phyloP scores from a whole-genome alignment of 495 filamentous ascomycete genomes.

The Hypoxylon fuscum region DNA sequence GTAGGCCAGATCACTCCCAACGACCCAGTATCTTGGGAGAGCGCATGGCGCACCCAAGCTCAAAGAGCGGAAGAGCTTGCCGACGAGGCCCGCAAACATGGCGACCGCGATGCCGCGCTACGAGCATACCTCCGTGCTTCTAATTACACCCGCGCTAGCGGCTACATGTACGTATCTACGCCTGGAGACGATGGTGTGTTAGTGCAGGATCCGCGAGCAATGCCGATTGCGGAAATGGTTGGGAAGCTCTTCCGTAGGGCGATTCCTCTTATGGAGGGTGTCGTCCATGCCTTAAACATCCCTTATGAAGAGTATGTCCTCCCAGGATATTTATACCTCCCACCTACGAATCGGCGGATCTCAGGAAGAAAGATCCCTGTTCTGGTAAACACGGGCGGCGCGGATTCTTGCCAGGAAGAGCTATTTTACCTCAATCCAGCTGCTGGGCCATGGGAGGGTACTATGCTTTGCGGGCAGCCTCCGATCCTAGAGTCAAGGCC shows the following conservation, averaged over 20 bases:
- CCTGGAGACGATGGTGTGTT: too few species aligned
- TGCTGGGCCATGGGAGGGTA: slow-evolving; percentile 55
- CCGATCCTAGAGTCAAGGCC: slow-evolving; percentile 55
- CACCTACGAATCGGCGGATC: slow-evolving; percentile 22
- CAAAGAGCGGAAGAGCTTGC: slow-evolving; percentile 46
- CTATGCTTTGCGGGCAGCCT: slow-evolving; percentile 48
- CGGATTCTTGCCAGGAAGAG: slow-evolving; percentile 59
- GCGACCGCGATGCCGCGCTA: slow-evolving; percentile 40
- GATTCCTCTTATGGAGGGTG: neutral
- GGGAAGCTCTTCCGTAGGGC: neutral
- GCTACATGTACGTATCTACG: slow-evolving; percentile 54
- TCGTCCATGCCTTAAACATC: slow-evolving; percentile 36
- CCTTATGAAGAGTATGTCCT: slow-evolving; percentile 50
- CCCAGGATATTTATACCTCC: slow-evolving; percentile 56
- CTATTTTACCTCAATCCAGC: slow-evolving; percentile 48
- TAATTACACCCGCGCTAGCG: slow-evolving; percentile 54
- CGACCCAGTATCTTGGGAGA: slow-evolving; percentile 55
- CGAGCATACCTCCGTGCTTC: slow-evolving; percentile 49
- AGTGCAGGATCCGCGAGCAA: neutral
- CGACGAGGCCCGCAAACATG: slow-evolving; percentile 38
- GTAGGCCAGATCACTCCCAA: slow-evolving; percentile 47
- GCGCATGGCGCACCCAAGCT: slow-evolving; percentile 43
- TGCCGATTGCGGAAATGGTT: neutral
- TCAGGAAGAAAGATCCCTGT: slow-evolving; percentile 50
- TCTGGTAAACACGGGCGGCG: slow-evolving; percentile 51